Evolutionary conservation across 176 grass and related monocot genomes (phyloP), one percentile per base, ranked within the genome.

Genomic region (Aegilops sharonensis): DNA sequence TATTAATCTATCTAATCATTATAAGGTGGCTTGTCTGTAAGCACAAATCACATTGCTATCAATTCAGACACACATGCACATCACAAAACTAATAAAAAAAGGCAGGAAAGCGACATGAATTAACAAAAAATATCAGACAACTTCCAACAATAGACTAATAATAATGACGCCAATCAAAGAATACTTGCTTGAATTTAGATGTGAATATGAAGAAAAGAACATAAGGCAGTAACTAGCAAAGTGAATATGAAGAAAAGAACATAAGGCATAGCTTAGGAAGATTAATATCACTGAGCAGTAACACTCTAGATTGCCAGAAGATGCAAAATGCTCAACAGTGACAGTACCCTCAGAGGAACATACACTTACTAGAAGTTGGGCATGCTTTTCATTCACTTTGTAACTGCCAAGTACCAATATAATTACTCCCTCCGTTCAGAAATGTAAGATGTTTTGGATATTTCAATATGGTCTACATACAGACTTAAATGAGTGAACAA

Each of bases 311-410:
- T 74, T 74, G n/a, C 10, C 20, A 71, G 45, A 78, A 83, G 23
- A 9, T 47, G 65, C 42, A 59, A 83, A 71, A 8, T 78, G 62
- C 54, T 52, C 32, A 87, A 57, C 25, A 87, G 30, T 73, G 68
- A n/a, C 43, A 85, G 43, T 79, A 50, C 43, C 36, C 37, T 42
- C 9, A 59, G 20, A 39, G 18, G 47, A 54, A 43, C 52, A 75
- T 39, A 81, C 13, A 57, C 25, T 35, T 30, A 13, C 17, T 29
- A 63, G 20, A 32, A 78, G 21, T 86, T 82, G 29, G 71, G 5
- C 47, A 11, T 18, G 79, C 15, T 52, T 66, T 72, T 29, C 24
- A 43, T 43, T 75, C 65, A 85, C 17, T 61, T n/a, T 27, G 9
- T 24, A 81, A 62, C 11, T 34, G 37, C n/a, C 59, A 32, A 66